Base-by-base conservation (phyloP, 805 yeast genomes). In the Ogataea glucozyma region DNA sequence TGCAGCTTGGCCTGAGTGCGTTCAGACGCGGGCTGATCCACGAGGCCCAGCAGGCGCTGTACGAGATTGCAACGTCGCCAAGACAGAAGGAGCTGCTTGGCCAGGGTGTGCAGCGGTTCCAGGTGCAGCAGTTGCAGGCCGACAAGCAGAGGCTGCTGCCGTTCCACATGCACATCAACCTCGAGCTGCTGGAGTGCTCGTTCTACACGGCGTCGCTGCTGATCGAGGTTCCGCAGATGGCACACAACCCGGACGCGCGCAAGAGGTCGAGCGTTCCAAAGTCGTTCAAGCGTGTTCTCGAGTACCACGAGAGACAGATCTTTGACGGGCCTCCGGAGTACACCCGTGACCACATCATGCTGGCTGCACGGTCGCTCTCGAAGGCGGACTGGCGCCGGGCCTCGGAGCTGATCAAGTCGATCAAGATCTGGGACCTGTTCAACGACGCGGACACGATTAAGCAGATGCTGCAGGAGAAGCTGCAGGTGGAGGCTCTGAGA, bases 291-390 rank as follows among this genome's bases (percentile, higher is more conserved):
- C 82, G 95, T 63, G 79, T 86, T 65, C 76, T 93, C 54, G 98
- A 93, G 64, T 86, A 84, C 72, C 89, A 87, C 61, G 97, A 90
- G 63, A 85, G 91, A 68, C 96, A 90, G 66, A 85, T 85, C 44
- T 93, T 91, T 75, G 88, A 88, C 50, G 99, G 98, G 32, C 99
- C 99, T 36, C 96, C 98, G 41, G 99, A 93, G 70, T 88, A 90
- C 65, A 86, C 95, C 34, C 84, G 95, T 60, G 99, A 93, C 66
- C 87, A 79, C 67, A 83, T 93, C 56, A 83, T 91, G 76, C 87
- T 86, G 65, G 96, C 97, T 37, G 95, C 97, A 31, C 83, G 83
- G 67, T 80, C 88, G 23, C 79, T 93, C 66, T 87, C 86, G 62
- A 78, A 77, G 56, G 97, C 97, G 53, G 88, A 91, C 61, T 93